Evolutionary conservation across 2,329 filamentous ascomycete species (phyloP), one percentile per base, ranked within the genome.

Genomic region (Exophiala dermatitidis): DNA sequence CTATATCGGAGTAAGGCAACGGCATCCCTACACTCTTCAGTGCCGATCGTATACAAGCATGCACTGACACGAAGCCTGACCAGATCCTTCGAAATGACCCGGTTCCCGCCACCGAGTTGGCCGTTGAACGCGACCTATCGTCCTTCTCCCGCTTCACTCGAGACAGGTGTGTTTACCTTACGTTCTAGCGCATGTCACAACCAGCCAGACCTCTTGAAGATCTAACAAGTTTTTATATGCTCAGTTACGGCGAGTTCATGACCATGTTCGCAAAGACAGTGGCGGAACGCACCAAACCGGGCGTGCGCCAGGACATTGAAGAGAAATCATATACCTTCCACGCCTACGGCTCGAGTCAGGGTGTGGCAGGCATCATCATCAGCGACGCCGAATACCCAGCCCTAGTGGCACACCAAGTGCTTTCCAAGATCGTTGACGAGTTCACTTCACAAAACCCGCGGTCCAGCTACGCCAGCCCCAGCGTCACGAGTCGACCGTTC

Each of bases 371-470:
- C 63, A 82, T 90, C 69, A 84, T 90, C 65, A 89, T 90, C 67
- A 84, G 81, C 59, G 84, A 89, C 66, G 80, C 84, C 65, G 80
- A 84, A 64, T 90, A 90, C 70, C 85, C 86, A 44, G 77, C 80
- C 34, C 77, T 91, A 5, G 88, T 90, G 28, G 90, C 90, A 28
- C 90, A 95, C 69, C 85, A 89, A 70, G 78, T 96, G 50, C 82
- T 95, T 62, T 85, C 83, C 68, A 95, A 95, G 71, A 78, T 93
- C 51, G 76, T 90, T 69, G 88, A 95, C 71, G 89, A 95, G 70
- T 96, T 95, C 72, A 77, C 90, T 37, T 75, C 82, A 60, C 81
- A 84, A 67, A 81, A 91, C 73, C 87, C 89, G 5, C 79, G 81
- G 54, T 81, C 82, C 47, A 74, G 82, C 41, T 93, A 84, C 78